Evolutionary conservation across 2,329 filamentous ascomycete genomes (phyloP).

Genomic region (Fusarium tuaranense): DNA sequence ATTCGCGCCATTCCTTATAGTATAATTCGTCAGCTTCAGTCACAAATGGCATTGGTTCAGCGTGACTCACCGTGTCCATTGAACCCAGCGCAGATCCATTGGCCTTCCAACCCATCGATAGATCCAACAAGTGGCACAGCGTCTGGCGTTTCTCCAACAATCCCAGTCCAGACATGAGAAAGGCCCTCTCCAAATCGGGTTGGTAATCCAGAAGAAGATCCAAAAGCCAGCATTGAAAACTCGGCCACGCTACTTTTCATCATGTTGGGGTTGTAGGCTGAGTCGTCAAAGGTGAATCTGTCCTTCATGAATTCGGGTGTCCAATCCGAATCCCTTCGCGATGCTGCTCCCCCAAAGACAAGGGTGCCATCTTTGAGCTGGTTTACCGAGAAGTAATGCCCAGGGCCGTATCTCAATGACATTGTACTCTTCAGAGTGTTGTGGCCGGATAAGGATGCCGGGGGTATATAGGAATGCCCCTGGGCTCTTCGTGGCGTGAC

Average conservation of each 20-base stretch:
- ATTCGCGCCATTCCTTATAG: not conserved
- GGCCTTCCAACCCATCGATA: slow-evolving; percentile 54
- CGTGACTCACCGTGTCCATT: slow-evolving; percentile 41
- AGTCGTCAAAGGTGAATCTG: not conserved
- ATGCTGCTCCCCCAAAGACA: not conserved
- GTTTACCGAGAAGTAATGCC: slow-evolving; percentile 63
- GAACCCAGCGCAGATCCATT: slow-evolving; percentile 63
- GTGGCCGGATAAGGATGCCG: slow-evolving; percentile 48
- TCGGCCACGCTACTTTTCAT: not conserved
- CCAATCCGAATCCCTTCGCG: not conserved
- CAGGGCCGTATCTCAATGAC: slow-evolving; percentile 58
- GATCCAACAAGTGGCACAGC: slow-evolving; percentile 59
- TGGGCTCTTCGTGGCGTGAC: not conserved
- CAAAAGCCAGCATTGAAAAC: not conserved
- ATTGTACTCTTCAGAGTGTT: slow-evolving; percentile 54
- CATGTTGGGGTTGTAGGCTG: not conserved
- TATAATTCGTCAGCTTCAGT: not conserved
- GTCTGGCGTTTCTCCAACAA: slow-evolving; percentile 60
- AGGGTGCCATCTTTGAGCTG: slow-evolving; percentile 42
- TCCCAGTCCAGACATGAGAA: slow-evolving; percentile 60
- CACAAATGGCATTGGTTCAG: not conserved
- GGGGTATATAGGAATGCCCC: slow-evolving; percentile 47
- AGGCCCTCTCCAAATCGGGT: slow-evolving; percentile 57
- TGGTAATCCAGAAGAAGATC: not conserved
- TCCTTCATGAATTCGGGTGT: not conserved